Percentiles rank a stretch among this genome's conserved stretches.
Conservation (phyloP, 345 rosid genomes). For the Erysimum cheiranthoides region DNA sequence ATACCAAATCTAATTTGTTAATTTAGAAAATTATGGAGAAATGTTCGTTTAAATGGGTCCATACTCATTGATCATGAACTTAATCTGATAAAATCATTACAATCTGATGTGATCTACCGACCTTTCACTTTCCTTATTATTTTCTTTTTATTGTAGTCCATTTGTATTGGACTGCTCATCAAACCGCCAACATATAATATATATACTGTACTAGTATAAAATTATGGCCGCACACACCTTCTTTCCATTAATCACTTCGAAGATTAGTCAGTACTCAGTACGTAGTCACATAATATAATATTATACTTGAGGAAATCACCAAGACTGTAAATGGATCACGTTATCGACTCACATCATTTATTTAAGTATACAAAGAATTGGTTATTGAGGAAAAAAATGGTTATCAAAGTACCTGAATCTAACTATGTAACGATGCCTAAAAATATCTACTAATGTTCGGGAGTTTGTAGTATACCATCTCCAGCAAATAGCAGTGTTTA, state of each 20-base stretch:
- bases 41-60: slow-evolving; percentile 37
- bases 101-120: slow-evolving; percentile 77
- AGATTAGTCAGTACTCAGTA: slow-evolving; percentile 9
- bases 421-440: slow-evolving; percentile 3
- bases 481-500: not conserved
- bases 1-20: slow-evolving; percentile 3
- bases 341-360: slow-evolving; percentile 21
- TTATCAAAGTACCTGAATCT: not conserved
- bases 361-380: not conserved
- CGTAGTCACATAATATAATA: slow-evolving; percentile 18
- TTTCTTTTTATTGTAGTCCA: slow-evolving; percentile 16
- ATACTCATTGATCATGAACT: slow-evolving; percentile 52
- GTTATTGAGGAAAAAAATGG: not conserved
- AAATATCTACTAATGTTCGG: not conserved
- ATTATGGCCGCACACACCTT: slow-evolving; percentile 34
- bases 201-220: slow-evolving; percentile 33
- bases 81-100: slow-evolving; percentile 62
- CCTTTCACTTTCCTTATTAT: slow-evolving; percentile 42
- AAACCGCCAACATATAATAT: slow-evolving; percentile 34
- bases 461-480: not conserved
- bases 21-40: not conserved
- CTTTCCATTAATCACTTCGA: slow-evolving; percentile 41
- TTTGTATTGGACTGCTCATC: slow-evolving; percentile 48
- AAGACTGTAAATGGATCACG: slow-evolving; percentile 26
- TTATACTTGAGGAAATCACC: slow-evolving; percentile 2